Evolutionary conservation across 768 basidiomycete genomes (phyloP).

Genomic region (Kwoniella europaea): DNA sequence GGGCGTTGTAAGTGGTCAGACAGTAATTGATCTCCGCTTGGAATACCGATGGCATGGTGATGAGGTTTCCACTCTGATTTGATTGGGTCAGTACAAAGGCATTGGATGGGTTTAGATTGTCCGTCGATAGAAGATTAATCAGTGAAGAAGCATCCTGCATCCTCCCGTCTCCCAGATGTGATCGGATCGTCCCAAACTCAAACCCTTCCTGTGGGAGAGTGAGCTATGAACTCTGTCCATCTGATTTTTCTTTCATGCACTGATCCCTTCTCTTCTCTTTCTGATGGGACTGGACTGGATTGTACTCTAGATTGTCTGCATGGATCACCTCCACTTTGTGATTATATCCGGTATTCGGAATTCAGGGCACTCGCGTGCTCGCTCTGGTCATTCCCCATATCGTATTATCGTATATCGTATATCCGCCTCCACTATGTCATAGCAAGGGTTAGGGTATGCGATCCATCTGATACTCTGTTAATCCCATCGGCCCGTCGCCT

Average conservation of each 20-base stretch:
- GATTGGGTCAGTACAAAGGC: not conserved
- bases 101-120: not conserved
- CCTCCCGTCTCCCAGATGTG: not conserved
- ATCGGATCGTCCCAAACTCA: not conserved
- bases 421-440: not conserved
- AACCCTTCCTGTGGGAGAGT: no score
- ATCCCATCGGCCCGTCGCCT: not conserved
- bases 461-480: not conserved
- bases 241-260: not conserved
- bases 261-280: not conserved
- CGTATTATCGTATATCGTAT: not conserved
- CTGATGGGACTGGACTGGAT: not conserved
- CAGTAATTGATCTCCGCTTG: constrained; percentile 11
- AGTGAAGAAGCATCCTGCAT: not conserved
- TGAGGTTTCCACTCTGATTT: not conserved
- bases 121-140: not conserved
- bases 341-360: constrained; percentile 13
- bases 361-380: constrained; percentile 18
- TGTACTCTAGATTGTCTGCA: not conserved
- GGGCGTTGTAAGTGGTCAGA: not conserved
- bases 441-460: not conserved
- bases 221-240: not conserved
- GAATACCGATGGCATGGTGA: constrained; percentile 8
- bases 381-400: no score
- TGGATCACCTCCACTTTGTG: constrained; percentile 8